A percentile compares a stretch with the other conserved stretches of the same genome.
Conservation (phyloP, 805 yeast species). For the Ogataea saltuana region DNA sequence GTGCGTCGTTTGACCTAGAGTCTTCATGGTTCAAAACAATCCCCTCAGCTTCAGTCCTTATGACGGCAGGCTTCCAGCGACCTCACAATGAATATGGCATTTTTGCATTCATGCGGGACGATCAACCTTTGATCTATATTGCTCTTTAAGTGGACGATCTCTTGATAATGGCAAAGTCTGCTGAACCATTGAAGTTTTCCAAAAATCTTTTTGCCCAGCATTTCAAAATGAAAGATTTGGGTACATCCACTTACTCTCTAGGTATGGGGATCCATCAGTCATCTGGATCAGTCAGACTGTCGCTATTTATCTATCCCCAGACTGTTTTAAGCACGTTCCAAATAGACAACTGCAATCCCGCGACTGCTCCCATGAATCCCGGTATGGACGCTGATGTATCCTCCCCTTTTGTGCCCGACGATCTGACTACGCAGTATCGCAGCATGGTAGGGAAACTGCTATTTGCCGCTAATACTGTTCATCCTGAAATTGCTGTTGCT, state of each 20-base stretch:
- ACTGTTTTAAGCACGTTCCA: background rate
- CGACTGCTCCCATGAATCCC: background rate
- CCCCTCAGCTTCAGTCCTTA: background rate
- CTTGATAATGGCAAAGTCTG: background rate
- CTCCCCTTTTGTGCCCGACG: background rate
- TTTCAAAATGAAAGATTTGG: constrained; percentile 7
- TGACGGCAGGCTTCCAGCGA: background rate
- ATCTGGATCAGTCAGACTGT: background rate
- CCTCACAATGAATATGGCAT: background rate
- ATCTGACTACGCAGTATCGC: constrained; percentile 5
- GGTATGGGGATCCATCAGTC: constrained; percentile 1
- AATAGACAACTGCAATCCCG: background rate
- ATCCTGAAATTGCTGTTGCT: constrained; percentile 4
- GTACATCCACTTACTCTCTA: background rate
- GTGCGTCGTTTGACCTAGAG: background rate
- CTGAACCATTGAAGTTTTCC: background rate
- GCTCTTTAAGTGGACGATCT: constrained; percentile 4
- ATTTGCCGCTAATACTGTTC: constrained; percentile 14
- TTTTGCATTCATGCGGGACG: background rate
- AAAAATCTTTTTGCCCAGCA: background rate
- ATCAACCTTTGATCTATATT: background rate
- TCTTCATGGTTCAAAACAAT: background rate
- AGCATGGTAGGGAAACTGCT: constrained; percentile 15
- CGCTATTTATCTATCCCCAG: background rate
- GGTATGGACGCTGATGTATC: background rate